Evolutionary conservation across 495 filamentous ascomycete genomes (phyloP), one percentile per base, ranked within the genome.

Genomic region (Penicillium antarcticum): DNA sequence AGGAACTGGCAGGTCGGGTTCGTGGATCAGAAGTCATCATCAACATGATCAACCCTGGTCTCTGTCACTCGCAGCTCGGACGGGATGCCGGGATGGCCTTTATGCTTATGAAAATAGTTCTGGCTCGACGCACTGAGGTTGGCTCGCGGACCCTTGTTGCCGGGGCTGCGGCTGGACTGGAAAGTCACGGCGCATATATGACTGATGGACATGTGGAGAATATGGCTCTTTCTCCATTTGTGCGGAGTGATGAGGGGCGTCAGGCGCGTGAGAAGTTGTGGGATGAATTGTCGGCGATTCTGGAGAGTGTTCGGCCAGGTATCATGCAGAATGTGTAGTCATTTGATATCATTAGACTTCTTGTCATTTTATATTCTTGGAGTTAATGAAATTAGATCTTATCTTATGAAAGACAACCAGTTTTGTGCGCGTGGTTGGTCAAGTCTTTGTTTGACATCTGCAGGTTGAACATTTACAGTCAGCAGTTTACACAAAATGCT

Each of bases 21-120:
- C 53, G 50, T 11, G 58, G 58, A 14, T 55, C 63, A 3, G 56
- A 58, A 18, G 77, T 87, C 14, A 69, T 81, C 18, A 60, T 86
- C 45, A 83, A 81, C 57, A 65, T 71, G 17, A 35, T 78, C 5
- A 78, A 75, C 43, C 83, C 83, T 0, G 79, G 80, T 1, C 51
- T 80, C 34, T 81, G 76, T 59, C 52, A 71, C 39, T 75, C 80
- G 4, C 51, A 61, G 3, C 55, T 84, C 1, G 59, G 54, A 3
- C 63, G 78, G 1, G 66, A 81, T 2, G 26, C 40, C 9, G 56
- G 52, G 0, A 45, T 46, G 21, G 18, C 5, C 3, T 32, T 63
- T 3, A 13, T 3, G 17, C 1, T 69, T 1, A 18, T 74, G 14
- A 54, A 65, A 40, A 6, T 51, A 0, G 14, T 69, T 0, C 17